Base-by-base conservation (phyloP, 2,329 filamentous ascomycete species). In the Colletotrichum magnum region DNA sequence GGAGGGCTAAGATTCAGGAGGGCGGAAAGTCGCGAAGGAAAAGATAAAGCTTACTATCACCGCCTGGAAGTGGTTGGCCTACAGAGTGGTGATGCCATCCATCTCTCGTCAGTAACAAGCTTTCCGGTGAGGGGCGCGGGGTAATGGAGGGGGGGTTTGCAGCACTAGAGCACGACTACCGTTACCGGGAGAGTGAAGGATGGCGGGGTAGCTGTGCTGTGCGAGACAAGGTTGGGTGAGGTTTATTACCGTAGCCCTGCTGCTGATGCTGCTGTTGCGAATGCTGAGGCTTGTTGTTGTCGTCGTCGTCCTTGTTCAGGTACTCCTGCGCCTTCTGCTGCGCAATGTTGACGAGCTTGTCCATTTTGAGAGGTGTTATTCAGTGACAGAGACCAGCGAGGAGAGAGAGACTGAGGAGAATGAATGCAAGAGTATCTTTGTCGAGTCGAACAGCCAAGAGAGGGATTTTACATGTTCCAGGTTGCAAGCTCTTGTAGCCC, bases 311-410 rank as follows among this genome's bases (percentile, higher is more conserved):
- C 57, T 77, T 69, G 64, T 47, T 51, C 7, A 82, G 78, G 26
- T 77, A 80, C 47, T 81, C 78, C 73, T 80, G 81, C 63, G 79
- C 81, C 21, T 75, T 76, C 21, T 53, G 51, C 9, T 45, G 48
- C 24, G 63, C 64, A 53, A 28, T 45, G 73, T 71, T 79, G 71
- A 83, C 68, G 68, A 83, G 67, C 64, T 78, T 80, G 50, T 83
- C 80, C 81, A 83, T 83, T 58, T 21, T 69, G 47, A 32, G 18
- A 28, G 18, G 56, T 18, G 9, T 39, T 15, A 21, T 43, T 6
- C 39, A 36, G 21, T 41, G n/a, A 41, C 26, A 24, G 21, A 24
- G 21, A 24, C 21, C 21, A 24, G 21, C 21, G 21, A 24, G 21
- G 21, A 24, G 21, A 24, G 21, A 24, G 21, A 24, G 41, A 18